Evolutionary conservation across 2,329 filamentous ascomycete genomes (phyloP), one percentile per base, ranked within the genome.

Genomic region (Acrodontium crateriforme): DNA sequence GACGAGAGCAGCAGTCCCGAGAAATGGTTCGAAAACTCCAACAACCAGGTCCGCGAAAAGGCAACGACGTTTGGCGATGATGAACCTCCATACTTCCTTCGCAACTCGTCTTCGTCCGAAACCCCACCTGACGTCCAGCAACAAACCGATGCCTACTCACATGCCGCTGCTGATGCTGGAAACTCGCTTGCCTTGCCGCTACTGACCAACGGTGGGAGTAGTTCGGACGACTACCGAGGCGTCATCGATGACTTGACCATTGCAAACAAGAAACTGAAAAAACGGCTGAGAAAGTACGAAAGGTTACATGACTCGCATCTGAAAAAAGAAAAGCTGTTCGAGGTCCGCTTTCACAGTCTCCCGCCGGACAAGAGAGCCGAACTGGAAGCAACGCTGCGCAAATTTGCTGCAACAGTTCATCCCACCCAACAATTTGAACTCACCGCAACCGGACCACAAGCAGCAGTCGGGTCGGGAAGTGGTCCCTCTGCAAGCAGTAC

Each of bases 171-270:
- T 5, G n/a, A n/a, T n/a, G 3, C 14, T 11, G 9, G 6, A 16
- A 9, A 14, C n/a, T 10, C 25, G n/a, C 25, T 6, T 13, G n/a
- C 17, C 20, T 3, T 68, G 53, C 12, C 69, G 56, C 45, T 42
- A 8, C 20, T 52, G 7, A 49, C 42, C 16, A 57, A 53, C 5
- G 56, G 59, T 24, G 60, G 58, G 16, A 80, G 71, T 46, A 76
- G 74, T 27, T 72, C 69, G 16, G 79, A 80, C 31, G 81, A 85
- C 31, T 85, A 74, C 35, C 67, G 82, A 25, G 78, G 78, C 39
- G 80, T 92, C 10, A 91, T 92, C 25, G 82, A 92, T 44, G 83
- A 92, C 47, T 54, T 92, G 33, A 92, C 82, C 0, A 62, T 92
- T 15, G 78, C 84, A 47, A 91, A 89, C 48, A 80, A 82, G 49